phyloP scores from a whole-genome alignment of 2,329 filamentous ascomycete species.

The Trichoderma aggressivum region DNA sequence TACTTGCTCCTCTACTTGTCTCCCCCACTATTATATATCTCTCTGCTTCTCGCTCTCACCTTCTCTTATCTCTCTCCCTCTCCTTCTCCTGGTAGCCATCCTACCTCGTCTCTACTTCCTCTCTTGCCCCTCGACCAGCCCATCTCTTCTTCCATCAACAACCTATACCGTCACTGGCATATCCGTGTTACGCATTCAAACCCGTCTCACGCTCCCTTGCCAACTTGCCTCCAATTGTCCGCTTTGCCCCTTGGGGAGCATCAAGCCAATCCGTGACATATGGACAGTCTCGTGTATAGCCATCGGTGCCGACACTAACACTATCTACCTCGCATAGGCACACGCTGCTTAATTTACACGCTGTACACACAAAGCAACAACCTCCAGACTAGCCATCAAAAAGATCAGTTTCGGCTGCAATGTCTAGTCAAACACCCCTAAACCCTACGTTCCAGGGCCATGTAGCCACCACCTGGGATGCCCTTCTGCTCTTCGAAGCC shows the following conservation, averaged over 20 bases:
- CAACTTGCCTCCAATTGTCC: background rate
- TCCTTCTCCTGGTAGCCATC: background rate
- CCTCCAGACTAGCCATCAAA: background rate
- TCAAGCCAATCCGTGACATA: background rate
- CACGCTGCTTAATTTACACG: background rate
- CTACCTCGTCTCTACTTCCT: background rate
- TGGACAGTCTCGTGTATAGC: background rate
- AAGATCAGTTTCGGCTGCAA: constrained; percentile 19
- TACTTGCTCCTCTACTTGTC: background rate
- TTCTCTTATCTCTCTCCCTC: background rate
- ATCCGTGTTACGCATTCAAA: background rate
- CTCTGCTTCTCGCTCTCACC: background rate
- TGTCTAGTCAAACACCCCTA: constrained; percentile 38
- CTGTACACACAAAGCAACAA: background rate
- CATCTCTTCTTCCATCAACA: background rate
- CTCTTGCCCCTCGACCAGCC: background rate
- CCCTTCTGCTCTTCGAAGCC: constrained; percentile 75
- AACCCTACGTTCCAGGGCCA: constrained; percentile 66
- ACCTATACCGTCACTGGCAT: background rate
- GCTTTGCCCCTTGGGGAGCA: background rate
- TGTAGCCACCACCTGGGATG: constrained; percentile 68
- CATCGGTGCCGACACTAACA: background rate
- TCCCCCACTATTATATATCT: background rate
- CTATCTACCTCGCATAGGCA: background rate
- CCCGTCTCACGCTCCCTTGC: background rate